Evolutionary conservation across 208 protist genomes (phyloP), one percentile per base, ranked within the genome.

Genomic region (Leptomonas seymouri): DNA sequence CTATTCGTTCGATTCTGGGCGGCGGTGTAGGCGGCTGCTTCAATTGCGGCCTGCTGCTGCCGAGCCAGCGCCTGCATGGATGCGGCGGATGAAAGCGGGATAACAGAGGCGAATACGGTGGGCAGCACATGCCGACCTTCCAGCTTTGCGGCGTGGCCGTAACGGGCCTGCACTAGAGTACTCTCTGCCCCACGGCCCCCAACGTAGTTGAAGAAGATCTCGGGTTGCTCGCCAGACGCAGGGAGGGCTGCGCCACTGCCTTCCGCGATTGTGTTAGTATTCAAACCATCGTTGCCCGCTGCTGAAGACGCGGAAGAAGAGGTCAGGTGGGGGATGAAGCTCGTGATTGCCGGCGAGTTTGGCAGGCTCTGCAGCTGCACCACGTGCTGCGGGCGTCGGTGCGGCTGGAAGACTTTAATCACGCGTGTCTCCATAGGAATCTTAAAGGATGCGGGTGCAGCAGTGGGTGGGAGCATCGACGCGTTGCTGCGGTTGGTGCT

Each of bases 121-220:
- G 84, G 85, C 41, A 94, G 79, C 12, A 53, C 51, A 44, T 84
- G 81, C 20, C 67, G 75, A 21, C 76, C 87, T 62, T 88, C 82
- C 21, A 78, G 51, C 34, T 81, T 59, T 12, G 89, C 84, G 20
- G 87, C 82, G 55, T 91, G 92, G 61, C 90, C 90, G 76, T 92
- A 95, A 30, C 81, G 81, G 0, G 87, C 90, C 73, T 89, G 80
- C 31, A 90, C 46, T 6, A 92, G 74, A 11, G 80, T 66, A 66
- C 86, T 91, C 44, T 87, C 84, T 6, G 69, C 73, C 3, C 90
- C 90, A 21, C 90, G 80, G 3, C 90, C 90, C 5, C 81, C 85
- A 0, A 92, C 76, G 48, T 76, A 76, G 36, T 73, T 73, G 53
- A 95, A 84, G 61, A 84, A 77, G 0, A 93, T 70, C 60, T 95